Conservation (phyloP, 2,329 filamentous ascomycete species). For the Pleurostoma richardsiae region DNA sequence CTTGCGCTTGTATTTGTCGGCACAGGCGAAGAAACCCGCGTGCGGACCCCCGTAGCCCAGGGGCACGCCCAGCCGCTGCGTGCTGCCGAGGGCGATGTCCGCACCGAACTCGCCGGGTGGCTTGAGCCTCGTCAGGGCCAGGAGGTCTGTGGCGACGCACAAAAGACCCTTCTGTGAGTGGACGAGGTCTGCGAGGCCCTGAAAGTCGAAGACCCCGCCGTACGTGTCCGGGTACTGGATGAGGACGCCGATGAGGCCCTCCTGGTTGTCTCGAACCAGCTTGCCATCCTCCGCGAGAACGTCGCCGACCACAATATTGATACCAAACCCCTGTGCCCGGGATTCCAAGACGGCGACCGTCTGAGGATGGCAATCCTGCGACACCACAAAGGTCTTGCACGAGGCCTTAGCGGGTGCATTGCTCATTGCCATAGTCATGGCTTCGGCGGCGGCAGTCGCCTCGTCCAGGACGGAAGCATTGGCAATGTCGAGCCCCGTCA, state of each 20-base stretch:
- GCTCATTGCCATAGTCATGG: slow-evolving; percentile 88
- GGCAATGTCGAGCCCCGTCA: slow-evolving; percentile 80
- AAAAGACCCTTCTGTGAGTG: slow-evolving; percentile 75
- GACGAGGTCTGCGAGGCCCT: slow-evolving; percentile 64
- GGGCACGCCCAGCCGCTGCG: slow-evolving; percentile 86
- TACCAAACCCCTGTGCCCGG: slow-evolving; percentile 85
- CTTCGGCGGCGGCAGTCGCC: slow-evolving; percentile 85
- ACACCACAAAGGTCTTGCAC: slow-evolving; percentile 80
- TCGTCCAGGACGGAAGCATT: slow-evolving; percentile 91
- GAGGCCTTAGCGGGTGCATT: slow-evolving; percentile 66
- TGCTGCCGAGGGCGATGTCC: slow-evolving; percentile 88
- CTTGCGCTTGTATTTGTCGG: slow-evolving; percentile 87
- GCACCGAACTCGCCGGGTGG: slow-evolving; percentile 91
- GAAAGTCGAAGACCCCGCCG: slow-evolving; percentile 73
- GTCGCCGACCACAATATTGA: slow-evolving; percentile 70
- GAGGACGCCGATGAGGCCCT: slow-evolving; percentile 80
- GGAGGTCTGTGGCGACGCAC: slow-evolving; percentile 81
- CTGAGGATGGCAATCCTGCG: slow-evolving; percentile 74
- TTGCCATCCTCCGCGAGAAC: slow-evolving; percentile 58
- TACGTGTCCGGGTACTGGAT: slow-evolving; percentile 93
- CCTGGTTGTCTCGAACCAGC: slow-evolving; percentile 68
- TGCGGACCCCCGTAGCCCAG: slow-evolving; percentile 89
- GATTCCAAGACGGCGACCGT: slow-evolving; percentile 79
- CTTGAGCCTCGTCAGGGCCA: slow-evolving; percentile 79
- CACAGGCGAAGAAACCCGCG: slow-evolving; percentile 89